Conservation (phyloP, 1,284 basidiomycete species). For the Naganishia cerealis region DNA sequence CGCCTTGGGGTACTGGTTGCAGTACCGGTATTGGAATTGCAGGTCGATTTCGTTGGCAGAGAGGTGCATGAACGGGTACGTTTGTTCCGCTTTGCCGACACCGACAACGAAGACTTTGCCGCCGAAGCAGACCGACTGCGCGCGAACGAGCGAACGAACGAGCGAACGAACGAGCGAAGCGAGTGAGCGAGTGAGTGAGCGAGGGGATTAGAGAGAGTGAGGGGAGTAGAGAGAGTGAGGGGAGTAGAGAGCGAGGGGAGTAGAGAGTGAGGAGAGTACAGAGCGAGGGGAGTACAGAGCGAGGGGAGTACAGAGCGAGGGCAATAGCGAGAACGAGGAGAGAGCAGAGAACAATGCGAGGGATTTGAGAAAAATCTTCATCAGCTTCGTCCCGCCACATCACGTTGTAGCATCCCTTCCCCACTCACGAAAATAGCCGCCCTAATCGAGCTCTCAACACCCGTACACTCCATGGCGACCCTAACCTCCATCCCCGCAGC, state of each 20-base stretch:
- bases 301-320: neutral
- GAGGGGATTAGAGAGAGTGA: too few relatives aligned
- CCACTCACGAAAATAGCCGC: constrained; percentile 68
- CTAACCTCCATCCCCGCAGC: constrained; percentile 43
- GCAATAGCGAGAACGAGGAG: neutral
- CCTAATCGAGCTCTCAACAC: constrained; percentile 81
- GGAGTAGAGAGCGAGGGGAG: neutral
- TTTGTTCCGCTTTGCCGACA: constrained; percentile 56
- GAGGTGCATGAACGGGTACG: constrained; percentile 57
- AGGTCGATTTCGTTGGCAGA: constrained; percentile 60
- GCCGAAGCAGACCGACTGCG: constrained; percentile 54
- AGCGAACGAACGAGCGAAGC: neutral
- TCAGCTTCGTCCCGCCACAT: neutral
- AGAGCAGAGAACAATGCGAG: too few relatives aligned
- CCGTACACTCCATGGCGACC: constrained; percentile 62
- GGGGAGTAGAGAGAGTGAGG: neutral
- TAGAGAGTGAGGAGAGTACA: neutral
- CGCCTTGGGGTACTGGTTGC: constrained; percentile 69
- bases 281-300: neutral
- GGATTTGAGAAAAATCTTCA: too few relatives aligned
- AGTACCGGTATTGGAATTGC: constrained; percentile 58
- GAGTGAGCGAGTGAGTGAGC: neutral
- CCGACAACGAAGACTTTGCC: constrained; percentile 60
- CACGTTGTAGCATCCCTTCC: neutral
- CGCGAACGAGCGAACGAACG: neutral